Conservation (phyloP, 345 rosid genomes). For the Brassica carinata region DNA sequence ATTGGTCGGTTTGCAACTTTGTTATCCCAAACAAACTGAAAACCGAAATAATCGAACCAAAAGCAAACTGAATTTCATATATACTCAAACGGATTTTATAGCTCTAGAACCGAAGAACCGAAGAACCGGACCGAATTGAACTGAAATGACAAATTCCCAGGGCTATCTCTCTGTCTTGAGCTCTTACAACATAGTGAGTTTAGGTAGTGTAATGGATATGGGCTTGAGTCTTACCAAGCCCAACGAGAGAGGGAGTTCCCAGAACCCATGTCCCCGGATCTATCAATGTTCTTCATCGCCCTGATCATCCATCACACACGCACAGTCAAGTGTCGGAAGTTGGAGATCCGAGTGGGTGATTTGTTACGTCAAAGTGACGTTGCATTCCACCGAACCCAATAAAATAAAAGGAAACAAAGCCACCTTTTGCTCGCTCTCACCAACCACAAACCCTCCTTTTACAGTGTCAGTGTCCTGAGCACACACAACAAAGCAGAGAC, state of each 20-base stretch:
- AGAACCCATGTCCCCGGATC: neutral
- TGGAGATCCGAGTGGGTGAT: neutral
- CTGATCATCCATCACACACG: neutral
- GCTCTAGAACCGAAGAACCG: too few relatives aligned
- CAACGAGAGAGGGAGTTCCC: neutral
- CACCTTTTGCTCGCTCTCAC: conserved; percentile 31
- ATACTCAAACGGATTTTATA: too few relatives aligned
- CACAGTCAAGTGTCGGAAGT: neutral
- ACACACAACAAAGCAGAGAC: neutral
- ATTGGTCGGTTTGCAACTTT: too few relatives aligned
- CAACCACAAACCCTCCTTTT: conserved; percentile 28
- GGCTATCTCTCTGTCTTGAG: neutral
- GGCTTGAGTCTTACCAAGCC: neutral
- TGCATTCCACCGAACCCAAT: conserved; percentile 11
- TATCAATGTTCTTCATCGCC: neutral
- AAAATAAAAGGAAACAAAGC: neutral
- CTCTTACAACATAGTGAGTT: neutral
- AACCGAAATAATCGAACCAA: too few relatives aligned
- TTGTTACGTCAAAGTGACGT: conserved; percentile 11
- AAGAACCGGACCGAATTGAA: too few relatives aligned
- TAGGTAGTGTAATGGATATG: neutral
- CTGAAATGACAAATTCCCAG: too few relatives aligned
- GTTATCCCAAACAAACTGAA: too few relatives aligned
- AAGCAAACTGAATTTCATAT: too few relatives aligned
- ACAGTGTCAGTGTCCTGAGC: neutral